Evolutionary conservation across 169 alveolate species (phyloP).

Genomic region (Amoebophrya sp.): DNA sequence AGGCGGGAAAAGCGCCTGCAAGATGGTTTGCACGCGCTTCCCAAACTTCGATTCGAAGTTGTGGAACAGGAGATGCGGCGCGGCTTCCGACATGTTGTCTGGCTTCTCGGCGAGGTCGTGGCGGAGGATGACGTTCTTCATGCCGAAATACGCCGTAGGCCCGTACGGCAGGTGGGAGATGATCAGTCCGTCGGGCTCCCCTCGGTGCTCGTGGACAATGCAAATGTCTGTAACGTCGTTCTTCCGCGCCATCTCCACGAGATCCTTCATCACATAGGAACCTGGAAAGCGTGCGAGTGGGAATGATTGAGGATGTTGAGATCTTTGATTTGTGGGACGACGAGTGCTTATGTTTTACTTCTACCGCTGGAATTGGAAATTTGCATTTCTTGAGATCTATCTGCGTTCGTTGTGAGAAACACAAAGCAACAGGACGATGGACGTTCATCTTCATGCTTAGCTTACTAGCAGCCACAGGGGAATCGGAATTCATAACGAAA

Average conservation of each 20-base stretch:
- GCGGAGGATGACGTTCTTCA: slow-evolving; percentile 85
- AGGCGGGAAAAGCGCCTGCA: slow-evolving; percentile 41
- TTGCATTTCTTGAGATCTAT: too few species aligned
- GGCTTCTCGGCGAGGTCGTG: slow-evolving; percentile 91
- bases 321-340: too few species aligned
- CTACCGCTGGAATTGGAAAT: too few species aligned
- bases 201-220: slow-evolving; percentile 81
- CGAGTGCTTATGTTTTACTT: too few species aligned
- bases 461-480: too few species aligned
- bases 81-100: slow-evolving; percentile 82
- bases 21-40: slow-evolving; percentile 29
- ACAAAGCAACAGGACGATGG: too few species aligned
- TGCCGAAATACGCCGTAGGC: slow-evolving; percentile 95
- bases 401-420: too few species aligned
- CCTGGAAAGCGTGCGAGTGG: background rate
- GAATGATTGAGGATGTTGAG: slow-evolving; percentile 31
- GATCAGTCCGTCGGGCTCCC: slow-evolving; percentile 92
- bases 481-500: too few species aligned
- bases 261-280: slow-evolving; percentile 79
- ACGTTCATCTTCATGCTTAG: too few species aligned
- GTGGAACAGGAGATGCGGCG: slow-evolving; percentile 94
- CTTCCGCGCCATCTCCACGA: slow-evolving; percentile 76
- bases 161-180: slow-evolving; percentile 98
- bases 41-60: slow-evolving; percentile 54
- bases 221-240: slow-evolving; percentile 84